A percentile compares a stretch with the other conserved stretches of the same genome.
phyloP scores from a whole-genome alignment of 768 basidiomycete species.

The Auriscalpium vulgare region DNA sequence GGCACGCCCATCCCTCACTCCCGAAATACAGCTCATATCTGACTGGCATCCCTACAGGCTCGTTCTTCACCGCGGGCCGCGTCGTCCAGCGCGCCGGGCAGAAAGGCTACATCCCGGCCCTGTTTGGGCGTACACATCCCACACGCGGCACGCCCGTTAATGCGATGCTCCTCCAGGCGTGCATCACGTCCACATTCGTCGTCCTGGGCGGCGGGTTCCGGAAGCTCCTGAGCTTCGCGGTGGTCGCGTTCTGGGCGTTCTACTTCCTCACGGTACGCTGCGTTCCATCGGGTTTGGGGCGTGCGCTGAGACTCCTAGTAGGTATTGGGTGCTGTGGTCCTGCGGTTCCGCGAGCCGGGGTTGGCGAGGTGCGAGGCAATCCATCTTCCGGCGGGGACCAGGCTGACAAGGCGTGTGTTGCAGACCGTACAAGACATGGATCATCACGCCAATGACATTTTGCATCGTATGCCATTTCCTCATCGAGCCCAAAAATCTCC shows the following conservation, averaged over 20 bases:
- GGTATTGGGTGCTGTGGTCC: conserved; percentile 83
- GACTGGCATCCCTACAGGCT: conserved; percentile 32
- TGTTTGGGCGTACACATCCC: conserved; percentile 73
- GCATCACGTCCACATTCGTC: conserved; percentile 71
- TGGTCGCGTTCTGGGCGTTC: conserved; percentile 81
- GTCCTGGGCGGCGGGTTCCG: conserved; percentile 84
- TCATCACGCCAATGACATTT: conserved; percentile 83
- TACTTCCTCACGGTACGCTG: conserved; percentile 72
- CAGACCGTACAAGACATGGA: conserved; percentile 91
- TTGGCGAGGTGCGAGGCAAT: conserved; percentile 54
- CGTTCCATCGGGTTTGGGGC: not conserved
- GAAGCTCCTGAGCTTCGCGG: conserved; percentile 82
- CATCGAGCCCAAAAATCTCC: not conserved
- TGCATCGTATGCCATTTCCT: conserved; percentile 53
- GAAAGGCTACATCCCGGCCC: conserved; percentile 77
- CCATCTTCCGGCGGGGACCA: not conserved
- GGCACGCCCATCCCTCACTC: conserved; percentile 30
- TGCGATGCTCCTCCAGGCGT: conserved; percentile 74
- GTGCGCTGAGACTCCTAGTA: conserved; percentile 19
- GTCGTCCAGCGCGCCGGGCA: conserved; percentile 84
- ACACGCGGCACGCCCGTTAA: conserved; percentile 81
- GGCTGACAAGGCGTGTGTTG: not conserved
- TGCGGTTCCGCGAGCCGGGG: conserved; percentile 85
- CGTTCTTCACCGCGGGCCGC: conserved; percentile 68
- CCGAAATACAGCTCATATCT: not conserved